These are phyloP conservation scores for Phoma herbarum DNA, from an alignment of 2,329 filamentous ascomycete genomes.

Conservation along the genomic window DNA sequence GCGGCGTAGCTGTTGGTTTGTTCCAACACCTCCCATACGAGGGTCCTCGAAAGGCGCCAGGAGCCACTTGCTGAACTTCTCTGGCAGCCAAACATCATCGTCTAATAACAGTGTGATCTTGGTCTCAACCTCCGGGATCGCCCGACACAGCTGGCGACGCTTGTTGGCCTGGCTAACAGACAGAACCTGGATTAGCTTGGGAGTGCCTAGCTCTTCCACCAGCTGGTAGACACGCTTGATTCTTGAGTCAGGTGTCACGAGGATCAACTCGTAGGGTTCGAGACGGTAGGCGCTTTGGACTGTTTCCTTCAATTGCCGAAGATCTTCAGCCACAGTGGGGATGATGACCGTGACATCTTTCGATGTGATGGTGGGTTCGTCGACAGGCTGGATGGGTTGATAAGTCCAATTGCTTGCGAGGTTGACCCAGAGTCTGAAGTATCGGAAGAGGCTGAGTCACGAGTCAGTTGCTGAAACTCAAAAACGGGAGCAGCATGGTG, in stretches of 20 bases:
- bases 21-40: constrained; percentile 87
- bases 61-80: constrained; percentile 87
- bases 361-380: constrained; percentile 79
- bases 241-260: constrained; percentile 88
- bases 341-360: constrained; percentile 94
- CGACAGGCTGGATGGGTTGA: constrained; percentile 82
- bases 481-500: constrained; percentile 16
- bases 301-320: constrained; percentile 83
- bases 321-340: constrained; percentile 87
- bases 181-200: constrained; percentile 75
- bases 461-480: constrained; percentile 34
- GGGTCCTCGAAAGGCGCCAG: constrained; percentile 89
- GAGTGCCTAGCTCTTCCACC: constrained; percentile 50
- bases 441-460: constrained; percentile 78
- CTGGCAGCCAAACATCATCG: constrained; percentile 93
- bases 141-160: constrained; percentile 89
- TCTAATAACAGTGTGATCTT: constrained; percentile 91
- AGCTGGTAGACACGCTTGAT: constrained; percentile 72
- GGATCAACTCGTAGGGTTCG: constrained; percentile 75
- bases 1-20: constrained; percentile 84
- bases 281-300: constrained; percentile 79
- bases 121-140: constrained; percentile 84
- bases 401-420: constrained; percentile 80
- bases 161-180: constrained; percentile 91
- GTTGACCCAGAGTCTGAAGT: constrained; percentile 85